Evolutionary conservation across 345 rosid genomes (phyloP), one percentile per base, ranked within the genome.

Genomic region (Aegle marmelos): DNA sequence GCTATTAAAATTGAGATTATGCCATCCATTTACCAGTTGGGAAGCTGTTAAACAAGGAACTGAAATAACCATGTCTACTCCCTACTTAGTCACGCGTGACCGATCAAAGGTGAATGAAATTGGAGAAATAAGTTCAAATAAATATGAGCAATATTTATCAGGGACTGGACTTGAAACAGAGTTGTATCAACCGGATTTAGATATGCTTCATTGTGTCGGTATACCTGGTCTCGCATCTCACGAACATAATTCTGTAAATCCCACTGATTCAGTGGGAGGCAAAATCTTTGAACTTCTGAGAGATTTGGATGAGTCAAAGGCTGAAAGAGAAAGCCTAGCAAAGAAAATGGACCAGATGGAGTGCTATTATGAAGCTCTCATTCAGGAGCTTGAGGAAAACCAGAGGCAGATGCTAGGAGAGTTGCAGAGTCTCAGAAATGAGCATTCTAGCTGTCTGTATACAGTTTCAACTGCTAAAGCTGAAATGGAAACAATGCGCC

Each of bases 301-400:
- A 71, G 99, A 91, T 77, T 83, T 96, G 87, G 97, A 92, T 76
- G 97, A 90, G 74, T 90, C 98, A 70, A 94, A 94, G 87, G 86
- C 91, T 79, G 98, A 94, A 87, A 85, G 85, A 74, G 97, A 88
- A 82, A 89, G 88, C 87, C 95, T 96, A 79, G 85, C 91, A 50
- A 92, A 89, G 89, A 96, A 96, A 90, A 94, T 94, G 97, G 93
- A 87, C 78, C 93, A 96, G 92, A 96, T 96, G 99, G 99, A 96
- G 82, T 91, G 98, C 79, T 94, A 96, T 81, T 96, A 96, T 68
- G 98, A 96, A 87, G 92, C 95, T 54, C 89, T 96, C 56, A 88
- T 96, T 68, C 97, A 92, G 85, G 99, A 96, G 89, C 98, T 96
- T 50, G 99, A 94, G 92, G 99, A 93, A 85, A 92, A 90, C 81